phyloP scores from a whole-genome alignment of 805 yeast species.

The Tetrapisispora phaffii region DNA sequence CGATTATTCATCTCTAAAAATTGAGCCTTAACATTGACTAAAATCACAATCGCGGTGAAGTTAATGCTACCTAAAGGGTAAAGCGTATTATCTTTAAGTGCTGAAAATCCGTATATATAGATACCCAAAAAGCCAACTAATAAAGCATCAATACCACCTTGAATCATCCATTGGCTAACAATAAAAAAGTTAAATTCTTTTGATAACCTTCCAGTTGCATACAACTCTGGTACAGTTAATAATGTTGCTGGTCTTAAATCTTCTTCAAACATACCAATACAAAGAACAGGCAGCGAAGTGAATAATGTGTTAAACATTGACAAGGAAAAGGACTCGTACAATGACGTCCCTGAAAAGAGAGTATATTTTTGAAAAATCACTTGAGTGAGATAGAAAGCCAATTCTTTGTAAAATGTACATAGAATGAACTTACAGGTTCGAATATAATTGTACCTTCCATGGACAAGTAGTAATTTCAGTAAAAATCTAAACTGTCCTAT shows the following conservation, averaged over 20 bases:
- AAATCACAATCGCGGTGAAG: constrained; percentile 60
- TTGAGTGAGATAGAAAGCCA: constrained; percentile 82
- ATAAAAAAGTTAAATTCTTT: constrained; percentile 62
- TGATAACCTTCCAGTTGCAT: constrained; percentile 63
- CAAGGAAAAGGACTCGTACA: constrained; percentile 92
- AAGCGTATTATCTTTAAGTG: constrained; percentile 62
- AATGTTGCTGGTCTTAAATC: constrained; percentile 84
- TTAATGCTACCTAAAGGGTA: constrained; percentile 74
- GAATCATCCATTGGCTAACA: constrained; percentile 67
- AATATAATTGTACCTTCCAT: constrained; percentile 91
- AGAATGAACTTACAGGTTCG: constrained; percentile 86
- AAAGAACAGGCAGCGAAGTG: constrained; percentile 83
- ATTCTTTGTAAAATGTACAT: constrained; percentile 90
- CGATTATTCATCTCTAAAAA: constrained; percentile 72
- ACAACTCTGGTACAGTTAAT: constrained; percentile 84
- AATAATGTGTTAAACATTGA: constrained; percentile 95
- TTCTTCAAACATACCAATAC: constrained; percentile 91
- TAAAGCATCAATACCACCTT: constrained; percentile 66
- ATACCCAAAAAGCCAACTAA: constrained; percentile 58
- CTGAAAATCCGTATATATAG: constrained; percentile 60
- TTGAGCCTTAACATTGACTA: constrained; percentile 71
- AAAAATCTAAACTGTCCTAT: constrained; percentile 88
- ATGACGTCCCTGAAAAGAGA: constrained; percentile 82
- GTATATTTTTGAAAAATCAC: constrained; percentile 78
- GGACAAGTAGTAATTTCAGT: constrained; percentile 75